Conservation (phyloP, 2,329 filamentous ascomycete species). For the Colletotrichum tanaceti region DNA sequence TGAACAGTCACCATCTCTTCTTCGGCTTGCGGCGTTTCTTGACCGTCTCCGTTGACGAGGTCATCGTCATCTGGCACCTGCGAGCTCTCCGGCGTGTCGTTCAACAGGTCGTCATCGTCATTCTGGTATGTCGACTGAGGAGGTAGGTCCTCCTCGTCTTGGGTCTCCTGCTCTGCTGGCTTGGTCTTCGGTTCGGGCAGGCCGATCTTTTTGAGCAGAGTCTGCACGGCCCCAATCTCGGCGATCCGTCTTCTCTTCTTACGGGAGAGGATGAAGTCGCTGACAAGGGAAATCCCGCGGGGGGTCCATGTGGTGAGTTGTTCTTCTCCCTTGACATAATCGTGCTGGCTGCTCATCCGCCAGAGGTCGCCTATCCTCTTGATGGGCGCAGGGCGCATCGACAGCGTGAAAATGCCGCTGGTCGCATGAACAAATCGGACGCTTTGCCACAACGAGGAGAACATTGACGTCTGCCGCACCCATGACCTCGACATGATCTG, state of each 20-base stretch:
- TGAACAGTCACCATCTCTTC: constrained; percentile 43
- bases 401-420: constrained; percentile 86
- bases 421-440: constrained; percentile 88
- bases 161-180: constrained; percentile 50
- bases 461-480: constrained; percentile 86
- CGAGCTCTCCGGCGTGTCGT: constrained; percentile 67
- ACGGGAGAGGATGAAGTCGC: constrained; percentile 82
- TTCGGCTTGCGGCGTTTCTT: constrained; percentile 44
- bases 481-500: constrained; percentile 88
- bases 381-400: constrained; percentile 87
- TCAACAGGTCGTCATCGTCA: constrained; percentile 67
- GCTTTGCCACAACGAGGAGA: constrained; percentile 87
- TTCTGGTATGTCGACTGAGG: constrained; percentile 58
- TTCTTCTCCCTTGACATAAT: constrained; percentile 97
- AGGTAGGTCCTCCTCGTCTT: constrained; percentile 50
- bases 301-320: constrained; percentile 86
- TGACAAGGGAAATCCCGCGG: constrained; percentile 88
- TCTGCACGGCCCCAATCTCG: constrained; percentile 82
- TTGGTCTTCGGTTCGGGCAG: constrained; percentile 56
- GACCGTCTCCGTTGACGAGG: constrained; percentile 42
- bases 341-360: constrained; percentile 94
- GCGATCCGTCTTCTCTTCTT: constrained; percentile 79
- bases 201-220: constrained; percentile 70
- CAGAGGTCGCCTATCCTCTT: constrained; percentile 94
- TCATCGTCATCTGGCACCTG: constrained; percentile 53